Evolutionary conservation across 2,329 filamentous ascomycete species (phyloP).

Genomic region (Neofusicoccum kwambonambiense): DNA sequence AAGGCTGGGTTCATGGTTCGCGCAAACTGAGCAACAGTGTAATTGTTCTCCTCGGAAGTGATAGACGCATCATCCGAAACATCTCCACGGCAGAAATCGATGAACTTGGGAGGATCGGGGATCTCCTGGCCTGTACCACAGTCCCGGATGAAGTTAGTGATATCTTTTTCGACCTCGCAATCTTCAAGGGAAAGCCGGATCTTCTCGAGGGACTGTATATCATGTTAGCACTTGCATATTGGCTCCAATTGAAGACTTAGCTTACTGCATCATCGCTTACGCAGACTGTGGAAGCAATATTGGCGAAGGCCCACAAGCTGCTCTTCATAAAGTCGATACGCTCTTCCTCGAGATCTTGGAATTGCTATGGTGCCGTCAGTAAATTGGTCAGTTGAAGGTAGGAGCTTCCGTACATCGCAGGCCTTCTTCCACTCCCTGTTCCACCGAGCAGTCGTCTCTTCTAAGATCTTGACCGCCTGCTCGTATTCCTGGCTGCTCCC

Average conservation of each 20-base stretch:
- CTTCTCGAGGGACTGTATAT: conserved; percentile 79
- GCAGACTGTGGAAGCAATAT: conserved; percentile 94
- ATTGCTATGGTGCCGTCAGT: conserved; percentile 62
- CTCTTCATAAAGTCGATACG: conserved; percentile 95
- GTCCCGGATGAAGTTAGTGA: conserved; percentile 82
- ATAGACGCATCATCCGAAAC: conserved; percentile 77
- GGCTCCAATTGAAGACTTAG: neutral
- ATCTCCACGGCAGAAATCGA: conserved; percentile 96
- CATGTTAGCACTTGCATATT: conserved; percentile 10
- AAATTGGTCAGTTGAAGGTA: conserved; percentile 11
- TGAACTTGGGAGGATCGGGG: conserved; percentile 93
- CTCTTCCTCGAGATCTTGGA: conserved; percentile 98
- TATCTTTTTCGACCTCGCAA: conserved; percentile 97
- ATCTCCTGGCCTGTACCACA: conserved; percentile 94
- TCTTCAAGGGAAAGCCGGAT: conserved; percentile 88
- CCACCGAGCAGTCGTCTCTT: conserved; percentile 94
- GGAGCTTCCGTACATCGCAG: conserved; percentile 60
- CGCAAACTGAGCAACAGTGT: conserved; percentile 94
- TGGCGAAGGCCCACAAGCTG: conserved; percentile 96
- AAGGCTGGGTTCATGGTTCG: conserved; percentile 94
- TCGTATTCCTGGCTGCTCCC: conserved; percentile 93
- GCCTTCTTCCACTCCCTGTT: conserved; percentile 98
- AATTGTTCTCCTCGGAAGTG: conserved; percentile 79
- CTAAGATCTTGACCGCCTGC: conserved; percentile 83
- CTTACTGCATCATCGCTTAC: conserved; percentile 83